Percentiles rank a stretch among this genome's conserved stretches.
phyloP scores from a whole-genome alignment of 2,329 filamentous ascomycete genomes.

The Aspergillus sp. region DNA sequence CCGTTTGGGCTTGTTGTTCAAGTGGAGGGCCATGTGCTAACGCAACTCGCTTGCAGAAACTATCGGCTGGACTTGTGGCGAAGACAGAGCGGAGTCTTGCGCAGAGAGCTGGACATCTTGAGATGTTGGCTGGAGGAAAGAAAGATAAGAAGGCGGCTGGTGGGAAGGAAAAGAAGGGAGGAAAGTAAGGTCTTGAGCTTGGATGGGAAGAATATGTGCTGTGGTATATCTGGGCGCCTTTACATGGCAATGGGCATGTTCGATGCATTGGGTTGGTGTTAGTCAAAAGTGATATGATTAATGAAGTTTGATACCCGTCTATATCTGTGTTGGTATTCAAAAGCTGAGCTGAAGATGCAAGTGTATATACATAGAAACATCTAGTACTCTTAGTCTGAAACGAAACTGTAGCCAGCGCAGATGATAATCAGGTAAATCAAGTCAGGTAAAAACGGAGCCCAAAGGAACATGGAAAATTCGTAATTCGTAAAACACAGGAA shows the following conservation, averaged over 20 bases:
- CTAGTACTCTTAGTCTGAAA: background rate
- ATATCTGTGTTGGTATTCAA: background rate
- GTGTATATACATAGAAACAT: conserved; percentile 7
- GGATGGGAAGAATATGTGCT: background rate
- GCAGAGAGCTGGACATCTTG: conserved; percentile 70
- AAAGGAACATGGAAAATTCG: conserved; percentile 15
- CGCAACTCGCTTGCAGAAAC: conserved; percentile 53
- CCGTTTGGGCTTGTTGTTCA: background rate
- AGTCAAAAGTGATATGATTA: conserved; percentile 5
- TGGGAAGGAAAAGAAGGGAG: conserved; percentile 37
- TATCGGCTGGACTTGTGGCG: conserved; percentile 63
- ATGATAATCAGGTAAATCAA: background rate
- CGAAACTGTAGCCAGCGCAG: conserved; percentile 11
- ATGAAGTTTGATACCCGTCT: conserved; percentile 25
- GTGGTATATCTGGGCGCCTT: background rate
- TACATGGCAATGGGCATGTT: background rate
- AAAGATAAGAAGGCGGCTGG: conserved; percentile 53
- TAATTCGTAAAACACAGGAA: conserved; percentile 19
- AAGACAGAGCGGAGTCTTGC: conserved; percentile 71
- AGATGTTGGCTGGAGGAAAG: conserved; percentile 70
- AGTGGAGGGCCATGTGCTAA: background rate
- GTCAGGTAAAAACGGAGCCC: background rate
- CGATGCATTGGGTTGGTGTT: background rate
- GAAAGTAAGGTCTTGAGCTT: conserved; percentile 29
- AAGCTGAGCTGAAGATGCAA: background rate